phyloP scores from a whole-genome alignment of 2,329 filamentous ascomycete species.

The Colletotrichum sp. region DNA sequence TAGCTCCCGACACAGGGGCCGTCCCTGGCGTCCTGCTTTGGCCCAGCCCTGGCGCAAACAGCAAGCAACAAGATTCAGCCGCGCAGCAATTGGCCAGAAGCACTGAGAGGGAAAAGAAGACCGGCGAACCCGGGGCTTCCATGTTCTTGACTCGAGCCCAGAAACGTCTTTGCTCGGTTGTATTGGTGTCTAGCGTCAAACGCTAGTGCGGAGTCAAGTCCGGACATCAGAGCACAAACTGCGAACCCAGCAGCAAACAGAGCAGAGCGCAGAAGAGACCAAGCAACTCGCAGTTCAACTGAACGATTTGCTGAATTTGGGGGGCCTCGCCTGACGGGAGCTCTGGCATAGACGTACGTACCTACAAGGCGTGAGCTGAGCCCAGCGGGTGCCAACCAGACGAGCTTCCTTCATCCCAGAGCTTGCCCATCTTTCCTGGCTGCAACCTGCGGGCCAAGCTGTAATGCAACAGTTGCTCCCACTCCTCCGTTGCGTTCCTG shows the following conservation, averaged over 20 bases:
- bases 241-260: neutral
- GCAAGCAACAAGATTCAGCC: neutral
- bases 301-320: neutral
- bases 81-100: neutral
- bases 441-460: neutral
- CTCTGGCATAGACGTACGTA: conserved; percentile 7
- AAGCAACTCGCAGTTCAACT: conserved; percentile 12
- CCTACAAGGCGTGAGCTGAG: neutral
- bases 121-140: neutral
- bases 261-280: neutral
- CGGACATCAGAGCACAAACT: conserved; percentile 11
- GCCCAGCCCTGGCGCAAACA: neutral
- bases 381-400: neutral
- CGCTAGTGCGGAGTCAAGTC: conserved; percentile 17
- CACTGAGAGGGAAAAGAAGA: neutral
- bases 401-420: neutral
- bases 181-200: conserved; percentile 17
- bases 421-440: neutral
- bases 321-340: neutral
- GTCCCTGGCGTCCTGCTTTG: neutral
- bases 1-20: conserved; percentile 13
- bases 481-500: neutral
- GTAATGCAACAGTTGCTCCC: neutral
- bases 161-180: conserved; percentile 6
- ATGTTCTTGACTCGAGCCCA: neutral